phyloP scores from a whole-genome alignment of 2,329 filamentous ascomycete genomes.

The Diaporthe citrichinensis region DNA sequence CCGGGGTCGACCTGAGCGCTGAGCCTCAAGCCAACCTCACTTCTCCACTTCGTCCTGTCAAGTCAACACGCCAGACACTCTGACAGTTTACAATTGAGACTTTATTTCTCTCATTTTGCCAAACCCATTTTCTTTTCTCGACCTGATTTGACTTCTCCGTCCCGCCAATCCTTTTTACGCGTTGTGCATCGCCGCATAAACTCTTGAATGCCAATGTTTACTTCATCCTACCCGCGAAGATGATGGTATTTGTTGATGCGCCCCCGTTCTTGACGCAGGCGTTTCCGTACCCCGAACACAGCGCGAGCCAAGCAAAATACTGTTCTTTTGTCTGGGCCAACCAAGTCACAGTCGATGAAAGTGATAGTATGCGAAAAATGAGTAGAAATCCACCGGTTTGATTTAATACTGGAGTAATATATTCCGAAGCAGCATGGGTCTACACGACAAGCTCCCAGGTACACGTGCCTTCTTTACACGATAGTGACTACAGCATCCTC shows the following conservation, averaged over 20 bases:
- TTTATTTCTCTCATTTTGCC: neutral
- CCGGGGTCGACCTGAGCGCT: neutral
- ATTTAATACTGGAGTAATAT: neutral
- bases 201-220: neutral
- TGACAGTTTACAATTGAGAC: neutral
- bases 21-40: slow-evolving; percentile 3
- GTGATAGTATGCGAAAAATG: too few species aligned
- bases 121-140: too few species aligned
- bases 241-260: neutral
- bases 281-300: too few species aligned
- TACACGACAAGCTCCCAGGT: neutral
- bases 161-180: neutral
- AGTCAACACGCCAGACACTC: neutral
- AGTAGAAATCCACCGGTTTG: neutral
- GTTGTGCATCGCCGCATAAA: neutral
- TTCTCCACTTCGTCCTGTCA: neutral
- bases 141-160: too few species aligned
- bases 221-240: neutral
- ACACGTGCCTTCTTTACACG: neutral
- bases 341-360: too few species aligned
- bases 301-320: too few species aligned
- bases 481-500: slow-evolving; percentile 19
- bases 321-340: too few species aligned
- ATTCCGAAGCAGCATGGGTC: too few species aligned
- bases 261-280: too few species aligned